Evolutionary conservation across 106 monocot genomes (phyloP).

Genomic region (Dendrobium catenatum): DNA sequence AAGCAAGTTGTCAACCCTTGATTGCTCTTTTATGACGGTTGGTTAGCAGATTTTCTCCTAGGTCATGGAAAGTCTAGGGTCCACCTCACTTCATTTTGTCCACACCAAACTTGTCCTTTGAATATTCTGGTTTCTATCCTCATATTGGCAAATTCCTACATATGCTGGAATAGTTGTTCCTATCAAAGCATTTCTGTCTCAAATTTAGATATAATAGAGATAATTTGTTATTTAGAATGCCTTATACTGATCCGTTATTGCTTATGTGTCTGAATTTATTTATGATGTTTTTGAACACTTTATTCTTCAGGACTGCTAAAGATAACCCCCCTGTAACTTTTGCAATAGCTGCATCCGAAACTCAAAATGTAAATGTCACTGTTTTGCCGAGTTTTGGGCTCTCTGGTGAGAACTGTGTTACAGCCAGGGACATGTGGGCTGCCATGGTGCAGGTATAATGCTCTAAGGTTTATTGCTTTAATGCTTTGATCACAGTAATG

Average conservation of each 20-base stretch:
- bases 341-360: conserved; percentile 98
- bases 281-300: background rate
- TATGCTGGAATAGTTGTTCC: background rate
- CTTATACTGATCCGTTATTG: background rate
- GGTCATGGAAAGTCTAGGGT: conserved; percentile 13
- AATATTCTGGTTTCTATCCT: background rate
- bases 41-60: conserved; percentile 36
- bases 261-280: background rate
- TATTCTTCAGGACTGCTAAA: conserved; percentile 72
- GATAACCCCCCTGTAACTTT: conserved; percentile 97
- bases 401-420: conserved; percentile 44
- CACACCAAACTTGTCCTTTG: background rate
- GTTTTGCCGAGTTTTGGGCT: conserved; percentile 83
- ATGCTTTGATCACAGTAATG: conserved; percentile 3
- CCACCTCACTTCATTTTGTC: conserved; percentile 7
- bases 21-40: conserved; percentile 36
- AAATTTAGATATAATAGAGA: background rate
- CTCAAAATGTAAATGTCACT: conserved; percentile 96
- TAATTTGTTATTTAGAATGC: conserved; percentile 6
- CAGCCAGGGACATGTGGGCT: conserved; percentile 92
- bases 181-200: background rate
- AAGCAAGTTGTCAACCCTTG: conserved; percentile 63
- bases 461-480: background rate
- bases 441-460: conserved; percentile 69
- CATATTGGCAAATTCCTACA: background rate